Evolutionary conservation across 2,329 filamentous ascomycete species (phyloP).

Genomic region (Septoria linicola): DNA sequence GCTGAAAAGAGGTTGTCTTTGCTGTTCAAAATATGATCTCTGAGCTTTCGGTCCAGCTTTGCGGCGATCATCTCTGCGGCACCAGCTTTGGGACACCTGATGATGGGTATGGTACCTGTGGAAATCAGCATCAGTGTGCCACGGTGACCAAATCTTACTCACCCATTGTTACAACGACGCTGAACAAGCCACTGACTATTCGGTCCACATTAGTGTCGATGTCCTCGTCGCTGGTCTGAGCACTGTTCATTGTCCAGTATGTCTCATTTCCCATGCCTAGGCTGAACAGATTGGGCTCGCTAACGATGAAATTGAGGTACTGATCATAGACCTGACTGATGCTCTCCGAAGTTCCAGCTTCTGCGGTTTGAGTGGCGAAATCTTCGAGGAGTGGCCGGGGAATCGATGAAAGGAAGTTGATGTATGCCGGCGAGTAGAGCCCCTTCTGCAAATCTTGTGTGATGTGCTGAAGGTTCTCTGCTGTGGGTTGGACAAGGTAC

Average conservation of each 20-base stretch:
- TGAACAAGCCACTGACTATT: constrained; percentile 95
- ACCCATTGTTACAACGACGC: constrained; percentile 98
- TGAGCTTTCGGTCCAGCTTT: constrained; percentile 90
- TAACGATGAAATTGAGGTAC: constrained; percentile 95
- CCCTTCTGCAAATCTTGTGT: constrained; percentile 81
- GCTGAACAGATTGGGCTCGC: constrained; percentile 92
- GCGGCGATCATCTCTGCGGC: constrained; percentile 92
- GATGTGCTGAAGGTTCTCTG: constrained; percentile 76
- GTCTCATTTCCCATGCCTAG: constrained; percentile 89
- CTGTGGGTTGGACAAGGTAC: constrained; percentile 89
- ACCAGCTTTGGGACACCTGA: constrained; percentile 87
- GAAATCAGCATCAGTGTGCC: constrained; percentile 29
- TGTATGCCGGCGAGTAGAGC: constrained; percentile 88
- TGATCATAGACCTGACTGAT: constrained; percentile 94
- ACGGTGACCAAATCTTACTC: constrained; percentile 33
- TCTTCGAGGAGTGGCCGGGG: constrained; percentile 88
- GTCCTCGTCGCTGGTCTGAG: constrained; percentile 83
- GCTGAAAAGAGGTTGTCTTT: constrained; percentile 94
- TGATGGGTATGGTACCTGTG: constrained; percentile 84
- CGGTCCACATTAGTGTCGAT: constrained; percentile 83
- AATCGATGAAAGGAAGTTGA: constrained; percentile 96
- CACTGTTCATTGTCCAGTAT: constrained; percentile 96
- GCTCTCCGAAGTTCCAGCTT: constrained; percentile 79
- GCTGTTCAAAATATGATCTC: constrained; percentile 94
- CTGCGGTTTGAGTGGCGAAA: constrained; percentile 83